Evolutionary conservation across 2,329 filamentous ascomycete species (phyloP).

Genomic region (Alternaria metachromatica): DNA sequence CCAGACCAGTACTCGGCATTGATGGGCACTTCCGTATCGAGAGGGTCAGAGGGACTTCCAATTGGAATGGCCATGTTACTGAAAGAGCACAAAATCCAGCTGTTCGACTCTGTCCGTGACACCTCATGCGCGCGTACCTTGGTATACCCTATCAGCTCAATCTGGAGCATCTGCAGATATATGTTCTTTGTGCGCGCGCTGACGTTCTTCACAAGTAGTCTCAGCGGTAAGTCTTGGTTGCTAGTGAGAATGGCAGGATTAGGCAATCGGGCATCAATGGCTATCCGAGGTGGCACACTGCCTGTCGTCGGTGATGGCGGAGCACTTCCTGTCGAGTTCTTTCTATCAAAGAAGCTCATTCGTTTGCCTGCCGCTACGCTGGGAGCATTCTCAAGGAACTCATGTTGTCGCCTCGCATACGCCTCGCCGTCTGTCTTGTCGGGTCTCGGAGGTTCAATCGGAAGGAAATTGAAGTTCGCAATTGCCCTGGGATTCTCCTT

Average conservation of each 20-base stretch:
- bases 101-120: constrained; percentile 70
- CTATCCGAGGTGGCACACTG: constrained; percentile 60
- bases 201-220: constrained; percentile 79
- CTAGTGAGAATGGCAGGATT: constrained; percentile 89
- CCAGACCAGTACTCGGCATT: constrained; percentile 76
- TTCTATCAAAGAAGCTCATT: constrained; percentile 65
- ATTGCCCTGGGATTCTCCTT: constrained; percentile 81
- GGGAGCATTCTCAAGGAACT: constrained; percentile 56
- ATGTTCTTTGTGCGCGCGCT: constrained; percentile 72
- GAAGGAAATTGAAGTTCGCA: constrained; percentile 78
- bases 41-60: constrained; percentile 62
- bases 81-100: constrained; percentile 77
- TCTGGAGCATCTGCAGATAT: constrained; percentile 78
- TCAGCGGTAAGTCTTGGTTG: constrained; percentile 82
- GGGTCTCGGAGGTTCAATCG: constrained; percentile 85
- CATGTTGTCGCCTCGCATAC: constrained; percentile 77
- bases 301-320: constrained; percentile 30
- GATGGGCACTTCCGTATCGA: constrained; percentile 72
- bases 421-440: constrained; percentile 74
- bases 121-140: constrained; percentile 80
- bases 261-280: constrained; percentile 83
- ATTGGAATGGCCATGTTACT: constrained; percentile 76
- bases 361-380: constrained; percentile 56
- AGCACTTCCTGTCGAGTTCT: constrained; percentile 30
- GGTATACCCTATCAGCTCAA: constrained; percentile 82